Evolutionary conservation across 2,329 filamentous ascomycete species (phyloP).

Genomic region (Claviceps capensis): DNA sequence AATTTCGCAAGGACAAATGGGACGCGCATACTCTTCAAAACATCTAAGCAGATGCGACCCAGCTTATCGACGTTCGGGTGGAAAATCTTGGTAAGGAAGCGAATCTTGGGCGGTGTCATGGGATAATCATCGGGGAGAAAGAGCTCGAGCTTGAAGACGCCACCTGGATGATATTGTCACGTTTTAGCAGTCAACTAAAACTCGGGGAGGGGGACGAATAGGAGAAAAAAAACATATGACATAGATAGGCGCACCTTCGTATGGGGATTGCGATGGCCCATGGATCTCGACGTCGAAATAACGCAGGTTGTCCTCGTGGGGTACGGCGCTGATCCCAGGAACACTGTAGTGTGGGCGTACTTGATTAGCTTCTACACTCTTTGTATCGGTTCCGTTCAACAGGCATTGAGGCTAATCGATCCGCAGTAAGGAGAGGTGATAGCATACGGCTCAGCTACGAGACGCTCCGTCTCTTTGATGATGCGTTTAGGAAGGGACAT

Average conservation of each 20-base stretch:
- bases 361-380: not conserved
- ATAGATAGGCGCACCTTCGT: constrained; percentile 55
- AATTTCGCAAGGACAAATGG: not conserved
- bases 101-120: constrained; percentile 97
- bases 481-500: constrained; percentile 91
- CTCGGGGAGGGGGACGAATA: not conserved
- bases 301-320: constrained; percentile 91
- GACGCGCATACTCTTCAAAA: constrained; percentile 68
- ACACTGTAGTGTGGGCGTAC: constrained; percentile 43
- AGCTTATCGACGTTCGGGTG: constrained; percentile 98
- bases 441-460: constrained; percentile 87
- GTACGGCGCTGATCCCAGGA: constrained; percentile 86
- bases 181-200: not conserved
- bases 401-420: constrained; percentile 2
- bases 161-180: constrained; percentile 32
- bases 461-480: constrained; percentile 93
- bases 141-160: constrained; percentile 91
- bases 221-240: not conserved
- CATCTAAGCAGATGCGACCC: constrained; percentile 91
- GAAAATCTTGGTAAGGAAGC: constrained; percentile 97
- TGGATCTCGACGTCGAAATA: constrained; percentile 98
- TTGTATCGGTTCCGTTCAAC: not conserved
- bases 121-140: constrained; percentile 98
- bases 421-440: constrained; percentile 1
- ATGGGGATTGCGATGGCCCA: constrained; percentile 81